Evolutionary conservation across 139 green algal genomes (phyloP), one percentile per base, ranked within the genome.

Genomic region (Ostreobium quekettii): DNA sequence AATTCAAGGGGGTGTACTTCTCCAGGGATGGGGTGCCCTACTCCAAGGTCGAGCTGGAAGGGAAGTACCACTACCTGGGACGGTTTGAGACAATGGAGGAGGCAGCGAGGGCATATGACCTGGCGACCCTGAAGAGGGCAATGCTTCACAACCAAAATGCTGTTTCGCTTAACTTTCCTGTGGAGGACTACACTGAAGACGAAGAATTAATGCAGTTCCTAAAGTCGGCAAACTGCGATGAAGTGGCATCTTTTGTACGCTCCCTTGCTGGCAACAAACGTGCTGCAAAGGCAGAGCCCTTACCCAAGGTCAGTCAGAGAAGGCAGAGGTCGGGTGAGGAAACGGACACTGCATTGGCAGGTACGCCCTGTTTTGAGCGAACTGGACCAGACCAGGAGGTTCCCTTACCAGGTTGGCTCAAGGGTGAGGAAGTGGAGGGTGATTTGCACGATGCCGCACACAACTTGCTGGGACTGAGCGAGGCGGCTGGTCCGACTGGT

Each of bases 1-100:
- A 53, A 31, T 68, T 35, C 30, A 68, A 68, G 26, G 61, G 61
- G 26, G 61, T 68, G 7, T 68, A 68, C 53, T 68, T 68, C 61
- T 57, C 61, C 6, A 19, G 61, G 26, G 61, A 68, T 68, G 61
- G 61, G 15, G 35, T 57, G 3, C 61, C 61, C 6, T 68, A 68
- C n/a, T 68, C 61, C 6, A 68, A 68, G 42, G 61, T 68, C 8
- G 61, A 68, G 26, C 28, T 68, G 26, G 61, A 37, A 30, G 61
- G 61, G 35, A 56, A 68, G 24, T 68, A 57, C 26, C 35, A 68
- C 11, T 68, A 68, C 35, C 36, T 68, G 7, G 61, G 61, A 36
- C 30, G 36, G 53, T 68, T 68, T 29, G 61, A 68, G 4, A 68
- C 61, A 30, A 32, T 68, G 36, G 61, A 68, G 26, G 35, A 15